Evolutionary conservation across 345 rosid species (phyloP), one percentile per base, ranked within the genome.

Genomic region (Lepidium sativum): DNA sequence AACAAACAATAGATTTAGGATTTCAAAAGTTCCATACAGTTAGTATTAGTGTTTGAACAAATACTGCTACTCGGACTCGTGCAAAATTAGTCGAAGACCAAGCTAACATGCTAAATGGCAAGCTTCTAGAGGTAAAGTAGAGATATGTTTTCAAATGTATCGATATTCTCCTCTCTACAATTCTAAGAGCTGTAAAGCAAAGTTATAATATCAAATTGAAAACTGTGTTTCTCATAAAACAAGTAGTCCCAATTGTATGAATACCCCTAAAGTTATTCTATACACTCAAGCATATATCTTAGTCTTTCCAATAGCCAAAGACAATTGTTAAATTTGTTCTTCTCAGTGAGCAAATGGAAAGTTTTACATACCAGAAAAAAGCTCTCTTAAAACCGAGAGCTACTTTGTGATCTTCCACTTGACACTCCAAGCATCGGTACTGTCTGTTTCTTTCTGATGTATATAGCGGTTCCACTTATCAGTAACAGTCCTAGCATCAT

Each of bases 381-480:
- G 1, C 42, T 35, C 4, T 44, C 58, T 74, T 42, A 86, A 76
- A 86, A 88, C 74, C 98, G 80, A 9, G 88, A 65, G 54, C 76
- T 86, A 60, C 78, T 73, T 35, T 83, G 86, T 35, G 79, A 69
- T 80, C 98, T 84, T 44, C 80, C 85, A 8, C 56, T 53, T 47
- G 80, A 86, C 40, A 75, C 87, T 40, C 88, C 95, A 8, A 84
- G 54, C 86, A 77, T 79, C 5, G 82, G 54, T 52, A 68, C 61
- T 3, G 73, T 55, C 45, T 63, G 84, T 77, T 75, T 91, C 82
- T 77, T 86, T 61, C 88, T 75, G 13, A 71, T 63, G 80, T 86
- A 92, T 49, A 92, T 77, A 7, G 65, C 71, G 1, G 96, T 67
- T 25, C 91, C 86, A n/a, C 94, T 92, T 5, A 81, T 34, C 1